These are phyloP conservation scores for Solanum etuberosum DNA, from an alignment of 257 asterid genomes.

Conservation along the genomic window DNA sequence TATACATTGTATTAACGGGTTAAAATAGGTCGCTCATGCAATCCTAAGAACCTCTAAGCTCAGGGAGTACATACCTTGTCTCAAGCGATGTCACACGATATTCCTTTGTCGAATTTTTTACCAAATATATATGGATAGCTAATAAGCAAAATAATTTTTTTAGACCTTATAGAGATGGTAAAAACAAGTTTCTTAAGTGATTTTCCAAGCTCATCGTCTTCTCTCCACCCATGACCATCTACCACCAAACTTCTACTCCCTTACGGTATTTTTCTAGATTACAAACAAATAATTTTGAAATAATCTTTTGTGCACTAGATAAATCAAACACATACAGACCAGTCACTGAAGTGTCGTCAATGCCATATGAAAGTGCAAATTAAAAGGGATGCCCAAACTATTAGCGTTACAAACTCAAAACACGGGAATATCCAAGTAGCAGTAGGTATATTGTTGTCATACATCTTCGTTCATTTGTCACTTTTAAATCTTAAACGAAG, in stretches of 20 bases:
- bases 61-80: not conserved
- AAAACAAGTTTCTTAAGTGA: not conserved
- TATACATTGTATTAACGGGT: too few relatives aligned
- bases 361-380: not conserved
- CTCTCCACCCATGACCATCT: rapidly evolving
- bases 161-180: not conserved
- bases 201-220: too few relatives aligned
- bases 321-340: not conserved
- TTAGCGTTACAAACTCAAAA: not conserved
- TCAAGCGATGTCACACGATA: not conserved
- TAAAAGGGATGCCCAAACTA: not conserved
- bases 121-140: too few relatives aligned
- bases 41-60: not conserved
- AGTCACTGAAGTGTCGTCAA: not conserved
- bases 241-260: not conserved
- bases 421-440: not conserved
- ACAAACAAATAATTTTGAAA: not conserved
- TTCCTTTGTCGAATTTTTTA: too few relatives aligned
- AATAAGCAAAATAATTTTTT: too few relatives aligned
- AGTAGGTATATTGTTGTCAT: not conserved
- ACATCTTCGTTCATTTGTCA: not conserved
- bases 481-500: not conserved
- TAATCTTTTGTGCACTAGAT: not conserved
- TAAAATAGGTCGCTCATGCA: too few relatives aligned
- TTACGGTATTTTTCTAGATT: too few relatives aligned